Base-by-base conservation (phyloP, 208 protist species). In the Crithidia bombi region DNA sequence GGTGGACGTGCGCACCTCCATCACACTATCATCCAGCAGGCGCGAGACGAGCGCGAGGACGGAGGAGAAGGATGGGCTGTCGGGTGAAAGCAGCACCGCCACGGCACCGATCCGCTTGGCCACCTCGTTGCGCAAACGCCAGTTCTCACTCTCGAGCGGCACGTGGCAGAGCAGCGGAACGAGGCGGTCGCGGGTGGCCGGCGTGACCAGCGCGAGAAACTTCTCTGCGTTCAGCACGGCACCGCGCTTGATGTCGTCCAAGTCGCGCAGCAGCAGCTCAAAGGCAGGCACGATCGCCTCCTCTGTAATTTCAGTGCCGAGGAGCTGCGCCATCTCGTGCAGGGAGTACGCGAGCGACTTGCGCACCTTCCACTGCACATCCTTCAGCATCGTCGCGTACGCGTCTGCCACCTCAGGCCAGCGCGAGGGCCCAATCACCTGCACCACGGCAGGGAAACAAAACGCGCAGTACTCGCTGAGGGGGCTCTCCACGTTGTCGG, bases 171-270 rank as follows among this genome's bases (percentile, higher is more conserved):
- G 81, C 21, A 90, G 46, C 19, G 81, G 79, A 3, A 98, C 82
- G 44, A 98, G 92, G 7, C 78, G 57, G 39, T 95, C 82, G 14
- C 86, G 79, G 7, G 73, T 86, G 28, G 57, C 65, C 32, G 81
- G 65, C 0, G 79, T 75, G 17, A 98, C 78, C 35, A 89, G 61
- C 17, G 79, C 62, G 15, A 98, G 73, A 54, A 98, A 98, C 39
- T 81, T 69, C 39, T 92, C 81, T 26, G 87, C 80, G 72, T 96
- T 82, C 47, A 87, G 73, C 32, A 99, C 86, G 38, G 96, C 92
- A 21, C 96, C 96, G 14, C 98, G 78, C 73, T 97, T 96, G 61
- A 99, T 96, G 68, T 98, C 97, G 66, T 99, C 97, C n/a, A 98
- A 73, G 82, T 98, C 96, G 33, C 93, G 84, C 62, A 99, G 81